Percentiles rank a stretch among this genome's conserved stretches.
Conservation (phyloP, 345 rosid genomes). For the Heritiera littoralis region DNA sequence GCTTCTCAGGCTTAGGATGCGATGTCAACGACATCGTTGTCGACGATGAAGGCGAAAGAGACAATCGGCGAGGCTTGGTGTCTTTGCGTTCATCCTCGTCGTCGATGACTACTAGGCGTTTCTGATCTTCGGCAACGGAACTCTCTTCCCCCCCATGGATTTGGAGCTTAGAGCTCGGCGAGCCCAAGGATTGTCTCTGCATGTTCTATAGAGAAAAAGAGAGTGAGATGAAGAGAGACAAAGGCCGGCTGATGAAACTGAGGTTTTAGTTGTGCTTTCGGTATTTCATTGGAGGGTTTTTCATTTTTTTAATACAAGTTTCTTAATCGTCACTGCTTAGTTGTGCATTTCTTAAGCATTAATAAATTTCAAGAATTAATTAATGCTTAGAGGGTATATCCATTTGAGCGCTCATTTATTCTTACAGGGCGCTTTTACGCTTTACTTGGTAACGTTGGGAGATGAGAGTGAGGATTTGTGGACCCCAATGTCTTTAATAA, state of each 20-base stretch:
- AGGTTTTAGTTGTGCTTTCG: slow-evolving; percentile 11
- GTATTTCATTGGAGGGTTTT: slow-evolving; percentile 13
- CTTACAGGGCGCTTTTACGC: background rate
- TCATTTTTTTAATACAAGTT: background rate
- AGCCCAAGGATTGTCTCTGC: slow-evolving; percentile 91
- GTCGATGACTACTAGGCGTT: slow-evolving; percentile 36
- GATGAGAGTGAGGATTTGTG: background rate
- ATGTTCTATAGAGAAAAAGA: slow-evolving; percentile 39
- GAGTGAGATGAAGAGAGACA: slow-evolving; percentile 24
- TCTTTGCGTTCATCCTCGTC: slow-evolving; percentile 52
- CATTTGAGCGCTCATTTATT: background rate
- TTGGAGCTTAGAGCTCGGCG: slow-evolving; percentile 72
- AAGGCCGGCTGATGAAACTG: slow-evolving; percentile 12
- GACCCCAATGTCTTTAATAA: too few relatives aligned
- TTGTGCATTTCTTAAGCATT: background rate
- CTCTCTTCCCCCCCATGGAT: slow-evolving; percentile 58
- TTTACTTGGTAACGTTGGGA: background rate
- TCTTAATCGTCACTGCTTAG: background rate
- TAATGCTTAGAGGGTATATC: too few relatives aligned
- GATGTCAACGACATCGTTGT: slow-evolving; percentile 37
- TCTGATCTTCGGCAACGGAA: slow-evolving; percentile 33
- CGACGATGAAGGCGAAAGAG: slow-evolving; percentile 31
- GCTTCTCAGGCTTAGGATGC: slow-evolving; percentile 50
- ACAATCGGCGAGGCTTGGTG: slow-evolving; percentile 55
- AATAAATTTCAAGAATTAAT: too few relatives aligned